Evolutionary conservation across 805 yeast species (phyloP).

Genomic region (Suhomyces vadensis): DNA sequence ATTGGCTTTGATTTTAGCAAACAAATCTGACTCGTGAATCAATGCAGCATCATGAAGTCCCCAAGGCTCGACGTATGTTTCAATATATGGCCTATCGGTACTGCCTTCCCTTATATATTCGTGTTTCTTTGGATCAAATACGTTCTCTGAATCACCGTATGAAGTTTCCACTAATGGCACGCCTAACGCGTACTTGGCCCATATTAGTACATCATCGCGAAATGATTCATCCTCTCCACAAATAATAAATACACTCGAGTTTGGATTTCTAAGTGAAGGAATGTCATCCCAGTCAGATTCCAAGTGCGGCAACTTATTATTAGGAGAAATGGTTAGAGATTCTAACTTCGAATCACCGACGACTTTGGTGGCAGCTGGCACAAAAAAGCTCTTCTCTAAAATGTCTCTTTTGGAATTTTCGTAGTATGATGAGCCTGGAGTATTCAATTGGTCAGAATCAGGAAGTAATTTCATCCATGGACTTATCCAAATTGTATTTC

Average conservation of each 20-base stretch:
- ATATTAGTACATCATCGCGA: constrained; percentile 36
- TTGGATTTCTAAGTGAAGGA: constrained; percentile 29
- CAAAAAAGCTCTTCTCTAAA: constrained; percentile 1
- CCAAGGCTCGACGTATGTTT: constrained; percentile 33
- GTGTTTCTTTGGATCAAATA: constrained; percentile 20
- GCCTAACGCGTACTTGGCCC: constrained; percentile 33
- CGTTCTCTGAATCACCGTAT: constrained; percentile 29
- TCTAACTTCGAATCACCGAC: constrained; percentile 15
- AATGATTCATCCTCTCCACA: constrained; percentile 44
- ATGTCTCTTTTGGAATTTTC: constrained; percentile 25
- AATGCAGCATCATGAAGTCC: constrained; percentile 37
- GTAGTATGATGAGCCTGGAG: constrained; percentile 34
- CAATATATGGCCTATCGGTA: constrained; percentile 22
- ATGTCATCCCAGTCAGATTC: constrained; percentile 35
- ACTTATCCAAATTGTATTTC: constrained; percentile 26
- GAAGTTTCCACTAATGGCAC: constrained; percentile 23
- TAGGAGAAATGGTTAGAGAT: constrained; percentile 24
- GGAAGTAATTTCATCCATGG: constrained; percentile 42
- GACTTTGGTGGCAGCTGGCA: constrained; percentile 5
- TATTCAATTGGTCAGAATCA: constrained; percentile 16
- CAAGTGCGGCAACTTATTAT: constrained; percentile 21
- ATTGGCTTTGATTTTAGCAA: too few species aligned
- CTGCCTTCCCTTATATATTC: constrained; percentile 18
- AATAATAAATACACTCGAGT: constrained; percentile 30
- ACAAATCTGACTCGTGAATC: too few species aligned